These are phyloP conservation scores for Penicillium alfredii DNA, from an alignment of 495 filamentous ascomycete genomes.

Conservation along the genomic window DNA sequence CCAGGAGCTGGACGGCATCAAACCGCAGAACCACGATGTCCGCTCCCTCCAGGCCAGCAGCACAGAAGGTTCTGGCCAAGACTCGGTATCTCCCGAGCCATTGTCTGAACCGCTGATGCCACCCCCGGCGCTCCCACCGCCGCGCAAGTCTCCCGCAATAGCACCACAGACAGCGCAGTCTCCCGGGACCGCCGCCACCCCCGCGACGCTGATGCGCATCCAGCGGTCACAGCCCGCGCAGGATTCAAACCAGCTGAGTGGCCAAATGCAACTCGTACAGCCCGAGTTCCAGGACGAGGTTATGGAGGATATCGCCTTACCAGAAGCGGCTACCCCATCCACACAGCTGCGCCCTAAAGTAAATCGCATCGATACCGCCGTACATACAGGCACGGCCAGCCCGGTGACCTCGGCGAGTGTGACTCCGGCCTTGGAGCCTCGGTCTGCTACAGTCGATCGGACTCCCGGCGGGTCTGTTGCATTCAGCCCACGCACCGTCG, in stretches of 20 bases:
- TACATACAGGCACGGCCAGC: conserved; percentile 21
- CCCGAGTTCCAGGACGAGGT: conserved; percentile 46
- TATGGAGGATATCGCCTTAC: conserved; percentile 62
- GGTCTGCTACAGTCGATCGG: conserved; percentile 18
- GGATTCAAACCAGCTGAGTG: conserved; percentile 23
- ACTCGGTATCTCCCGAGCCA: conserved; percentile 67
- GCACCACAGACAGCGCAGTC: conserved; percentile 31
- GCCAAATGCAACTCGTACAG: conserved; percentile 20
- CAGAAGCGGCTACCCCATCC: conserved; percentile 49
- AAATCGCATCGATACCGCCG: conserved; percentile 40
- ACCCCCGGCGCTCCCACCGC: conserved; percentile 55
- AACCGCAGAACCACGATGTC: conserved; percentile 25
- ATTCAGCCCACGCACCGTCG: conserved; percentile 30
- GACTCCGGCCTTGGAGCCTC: conserved; percentile 29
- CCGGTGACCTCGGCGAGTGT: conserved; percentile 26
- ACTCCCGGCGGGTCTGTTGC: conserved; percentile 24
- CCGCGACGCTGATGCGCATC: conserved; percentile 78
- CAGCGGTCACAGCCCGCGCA: conserved; percentile 37
- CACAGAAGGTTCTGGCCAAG: conserved; percentile 57
- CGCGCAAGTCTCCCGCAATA: conserved; percentile 50
- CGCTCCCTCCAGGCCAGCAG: conserved; percentile 40
- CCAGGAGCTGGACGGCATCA: conserved; percentile 28
- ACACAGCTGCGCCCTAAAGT: conserved; percentile 30
- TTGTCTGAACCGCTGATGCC: conserved; percentile 65
- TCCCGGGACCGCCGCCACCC: conserved; percentile 57